Conservation (phyloP, 306 rosid genomes). For the Neltuma alba region DNA sequence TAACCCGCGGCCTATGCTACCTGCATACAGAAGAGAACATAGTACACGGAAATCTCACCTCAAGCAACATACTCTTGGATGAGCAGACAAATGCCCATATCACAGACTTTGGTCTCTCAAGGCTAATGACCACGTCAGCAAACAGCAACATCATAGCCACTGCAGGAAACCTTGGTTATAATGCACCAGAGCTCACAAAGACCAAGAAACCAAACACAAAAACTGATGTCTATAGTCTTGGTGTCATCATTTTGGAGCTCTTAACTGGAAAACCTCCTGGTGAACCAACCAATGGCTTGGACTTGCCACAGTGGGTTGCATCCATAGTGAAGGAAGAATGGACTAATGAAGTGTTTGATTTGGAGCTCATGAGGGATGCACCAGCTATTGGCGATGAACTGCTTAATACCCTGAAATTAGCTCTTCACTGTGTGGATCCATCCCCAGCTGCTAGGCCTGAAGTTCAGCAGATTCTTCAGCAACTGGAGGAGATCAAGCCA, state of each 20-base stretch:
- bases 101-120: constrained; percentile 78
- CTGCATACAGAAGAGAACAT: constrained; percentile 69
- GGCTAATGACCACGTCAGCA: constrained; percentile 77
- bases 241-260: constrained; percentile 83
- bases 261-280: constrained; percentile 82
- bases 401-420: constrained; percentile 78
- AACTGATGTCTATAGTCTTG: constrained; percentile 77
- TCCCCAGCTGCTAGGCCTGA: constrained; percentile 81
- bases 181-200: constrained; percentile 85
- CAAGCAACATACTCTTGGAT: constrained; percentile 72
- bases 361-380: constrained; percentile 81
- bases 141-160: constrained; percentile 73
- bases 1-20: constrained; percentile 58
- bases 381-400: constrained; percentile 65
- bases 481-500: constrained; percentile 46
- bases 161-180: constrained; percentile 80
- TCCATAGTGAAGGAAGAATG: constrained; percentile 69
- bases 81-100: constrained; percentile 69
- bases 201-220: constrained; percentile 60
- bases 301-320: constrained; percentile 91
- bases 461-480: constrained; percentile 75
- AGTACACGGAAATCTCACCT: constrained; percentile 79
- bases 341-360: constrained; percentile 61
- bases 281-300: constrained; percentile 77
- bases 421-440: constrained; percentile 89